Evolutionary conservation across 2,329 filamentous ascomycete species (phyloP).

Genomic region (Fusarium sp.): DNA sequence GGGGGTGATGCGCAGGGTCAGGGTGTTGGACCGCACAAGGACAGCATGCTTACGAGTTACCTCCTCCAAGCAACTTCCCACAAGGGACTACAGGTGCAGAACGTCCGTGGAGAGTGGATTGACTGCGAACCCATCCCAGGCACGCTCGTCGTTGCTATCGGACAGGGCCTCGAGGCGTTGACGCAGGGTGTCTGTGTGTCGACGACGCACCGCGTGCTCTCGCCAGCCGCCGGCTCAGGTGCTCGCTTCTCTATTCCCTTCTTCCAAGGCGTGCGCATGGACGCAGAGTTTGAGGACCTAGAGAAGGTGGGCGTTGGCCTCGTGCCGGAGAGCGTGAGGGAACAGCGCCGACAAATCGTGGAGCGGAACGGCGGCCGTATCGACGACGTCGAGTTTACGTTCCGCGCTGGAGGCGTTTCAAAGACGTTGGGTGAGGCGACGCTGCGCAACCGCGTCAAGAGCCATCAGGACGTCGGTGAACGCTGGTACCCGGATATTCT

Average conservation of each 20-base stretch:
- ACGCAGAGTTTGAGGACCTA: constrained; percentile 83
- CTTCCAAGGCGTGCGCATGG: constrained; percentile 86
- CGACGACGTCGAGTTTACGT: constrained; percentile 90
- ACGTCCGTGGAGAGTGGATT: constrained; percentile 81
- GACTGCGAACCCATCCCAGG: constrained; percentile 81
- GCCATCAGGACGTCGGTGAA: constrained; percentile 87
- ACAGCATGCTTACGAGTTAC: constrained; percentile 85
- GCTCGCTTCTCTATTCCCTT: constrained; percentile 85
- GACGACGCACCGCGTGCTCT: constrained; percentile 87
- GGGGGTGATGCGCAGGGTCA: constrained; percentile 59
- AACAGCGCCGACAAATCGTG: constrained; percentile 70
- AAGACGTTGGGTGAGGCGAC: constrained; percentile 84
- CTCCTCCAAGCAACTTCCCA: constrained; percentile 84
- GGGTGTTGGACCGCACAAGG: constrained; percentile 84
- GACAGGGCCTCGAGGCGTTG: constrained; percentile 86
- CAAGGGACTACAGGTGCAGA: constrained; percentile 84
- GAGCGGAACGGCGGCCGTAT: constrained; percentile 66
- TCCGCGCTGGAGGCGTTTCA: constrained; percentile 74
- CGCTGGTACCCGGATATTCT: constrained; percentile 79
- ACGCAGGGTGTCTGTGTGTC: constrained; percentile 85
- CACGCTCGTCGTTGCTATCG: constrained; percentile 88
- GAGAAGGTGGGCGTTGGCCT: constrained; percentile 67
- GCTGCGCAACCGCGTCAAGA: constrained; percentile 85
- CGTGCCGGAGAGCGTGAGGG: constrained; percentile 72
- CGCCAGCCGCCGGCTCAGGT: constrained; percentile 75